A percentile compares a stretch with the other conserved stretches of the same genome.
These are phyloP conservation scores for Cutaneotrichosporon sp. DNA, from an alignment of 1,284 basidiomycete genomes.

Conservation along the genomic window DNA sequence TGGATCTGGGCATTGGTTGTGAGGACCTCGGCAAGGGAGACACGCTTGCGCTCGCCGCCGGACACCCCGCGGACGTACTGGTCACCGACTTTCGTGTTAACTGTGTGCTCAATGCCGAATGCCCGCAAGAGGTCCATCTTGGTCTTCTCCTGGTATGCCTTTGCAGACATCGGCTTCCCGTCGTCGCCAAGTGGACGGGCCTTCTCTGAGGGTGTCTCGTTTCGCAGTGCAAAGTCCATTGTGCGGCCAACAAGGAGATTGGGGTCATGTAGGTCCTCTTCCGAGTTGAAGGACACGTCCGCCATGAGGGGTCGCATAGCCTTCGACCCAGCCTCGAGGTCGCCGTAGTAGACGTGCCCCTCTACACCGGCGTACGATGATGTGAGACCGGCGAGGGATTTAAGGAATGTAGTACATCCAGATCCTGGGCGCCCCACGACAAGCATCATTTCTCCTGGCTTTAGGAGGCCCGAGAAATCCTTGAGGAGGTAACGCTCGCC, in stretches of 20 bases:
- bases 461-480: slow-evolving; percentile 36
- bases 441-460: slow-evolving; percentile 46
- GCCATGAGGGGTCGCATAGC: slow-evolving; percentile 8
- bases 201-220: slow-evolving; percentile 29
- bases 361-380: slow-evolving; percentile 48
- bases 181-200: slow-evolving; percentile 25
- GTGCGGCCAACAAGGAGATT: slow-evolving; percentile 43
- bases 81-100: slow-evolving; percentile 54
- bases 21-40: slow-evolving; percentile 67
- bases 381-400: slow-evolving; percentile 48
- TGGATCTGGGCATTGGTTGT: slow-evolving; percentile 58
- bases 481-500: slow-evolving; percentile 41
- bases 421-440: slow-evolving; percentile 48
- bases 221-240: slow-evolving; percentile 42
- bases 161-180: slow-evolving; percentile 35
- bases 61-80: slow-evolving; percentile 68
- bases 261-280: slow-evolving; percentile 43
- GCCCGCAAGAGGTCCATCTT: slow-evolving; percentile 54
- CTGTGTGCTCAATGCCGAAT: slow-evolving; percentile 69
- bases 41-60: slow-evolving; percentile 65
- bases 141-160: slow-evolving; percentile 9
- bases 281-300: slow-evolving; percentile 36
- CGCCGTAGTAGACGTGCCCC: slow-evolving; percentile 48
- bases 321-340: slow-evolving; percentile 25
- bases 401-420: slow-evolving; percentile 52